Evolutionary conservation across 1,139 yeast genomes (phyloP).

Genomic region (Scheffersomyces lignicola): DNA sequence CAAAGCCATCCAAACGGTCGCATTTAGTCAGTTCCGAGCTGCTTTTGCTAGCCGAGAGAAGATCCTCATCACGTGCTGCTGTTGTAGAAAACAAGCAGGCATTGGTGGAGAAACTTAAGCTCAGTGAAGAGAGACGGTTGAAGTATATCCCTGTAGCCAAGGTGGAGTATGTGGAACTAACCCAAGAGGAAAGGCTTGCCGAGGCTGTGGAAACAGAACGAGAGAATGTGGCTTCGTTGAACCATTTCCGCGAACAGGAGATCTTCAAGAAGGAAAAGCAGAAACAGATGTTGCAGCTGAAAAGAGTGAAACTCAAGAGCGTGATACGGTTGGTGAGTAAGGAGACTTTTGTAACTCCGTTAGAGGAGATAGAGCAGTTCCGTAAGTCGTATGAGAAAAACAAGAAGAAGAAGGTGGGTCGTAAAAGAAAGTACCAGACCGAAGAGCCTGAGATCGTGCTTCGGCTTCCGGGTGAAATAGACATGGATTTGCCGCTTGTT

Average conservation of each 20-base stretch:
- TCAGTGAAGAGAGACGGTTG: slow-evolving; percentile 68
- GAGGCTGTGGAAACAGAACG: slow-evolving; percentile 88
- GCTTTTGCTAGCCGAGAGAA: slow-evolving; percentile 49
- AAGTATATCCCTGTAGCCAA: slow-evolving; percentile 43
- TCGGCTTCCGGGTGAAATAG: slow-evolving; percentile 39
- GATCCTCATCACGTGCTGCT: slow-evolving; percentile 77
- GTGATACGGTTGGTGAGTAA: slow-evolving; percentile 52
- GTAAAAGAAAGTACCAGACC: slow-evolving; percentile 32
- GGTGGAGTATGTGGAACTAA: slow-evolving; percentile 52
- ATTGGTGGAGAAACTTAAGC: slow-evolving; percentile 69
- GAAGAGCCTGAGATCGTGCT: slow-evolving; percentile 14
- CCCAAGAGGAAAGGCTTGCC: slow-evolving; percentile 82
- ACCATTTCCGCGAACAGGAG: slow-evolving; percentile 81
- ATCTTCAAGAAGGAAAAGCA: slow-evolving; percentile 76
- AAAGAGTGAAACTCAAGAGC: slow-evolving; percentile 56
- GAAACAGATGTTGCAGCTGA: slow-evolving; percentile 67
- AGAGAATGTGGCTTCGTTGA: slow-evolving; percentile 69
- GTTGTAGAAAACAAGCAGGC: slow-evolving; percentile 80
- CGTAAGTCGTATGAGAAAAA: slow-evolving; percentile 25
- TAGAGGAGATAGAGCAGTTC: slow-evolving; percentile 54
- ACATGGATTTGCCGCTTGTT: slow-evolving; percentile 35
- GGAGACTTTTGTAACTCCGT: slow-evolving; percentile 44
- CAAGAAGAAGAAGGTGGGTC: slow-evolving; percentile 26
- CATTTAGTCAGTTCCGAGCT: slow-evolving; percentile 44
- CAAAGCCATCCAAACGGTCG: slow-evolving; percentile 19